phyloP scores from a whole-genome alignment of 768 basidiomycete species.

The Suillus plorans region DNA sequence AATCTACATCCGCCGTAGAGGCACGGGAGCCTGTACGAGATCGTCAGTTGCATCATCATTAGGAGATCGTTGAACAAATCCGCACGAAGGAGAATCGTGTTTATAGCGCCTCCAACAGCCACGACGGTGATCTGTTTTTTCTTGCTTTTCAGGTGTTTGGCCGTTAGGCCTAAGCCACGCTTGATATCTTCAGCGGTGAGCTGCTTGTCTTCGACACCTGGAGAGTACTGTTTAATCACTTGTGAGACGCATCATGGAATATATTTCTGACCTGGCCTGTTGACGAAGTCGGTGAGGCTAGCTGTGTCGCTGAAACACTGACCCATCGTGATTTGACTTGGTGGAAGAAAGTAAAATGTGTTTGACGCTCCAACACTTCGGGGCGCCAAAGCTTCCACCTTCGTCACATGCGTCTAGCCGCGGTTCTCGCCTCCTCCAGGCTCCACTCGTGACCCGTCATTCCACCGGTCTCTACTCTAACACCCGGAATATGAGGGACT shows the following conservation, averaged over 20 bases:
- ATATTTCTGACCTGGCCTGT: not conserved
- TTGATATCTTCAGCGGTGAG: not conserved
- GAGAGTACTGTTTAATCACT: not conserved
- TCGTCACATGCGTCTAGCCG: not conserved
- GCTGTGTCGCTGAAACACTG: not conserved
- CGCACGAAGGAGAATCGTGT: not conserved
- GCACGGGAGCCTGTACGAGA: not conserved
- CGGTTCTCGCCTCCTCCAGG: not conserved
- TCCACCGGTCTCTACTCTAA: not conserved
- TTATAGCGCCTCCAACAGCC: not conserved
- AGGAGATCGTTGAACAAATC: not conserved
- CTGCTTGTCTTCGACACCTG: not conserved
- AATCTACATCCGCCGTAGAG: not conserved
- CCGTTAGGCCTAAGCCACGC: not conserved
- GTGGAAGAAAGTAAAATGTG: not conserved
- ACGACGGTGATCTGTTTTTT: not conserved
- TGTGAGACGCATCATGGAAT: not conserved
- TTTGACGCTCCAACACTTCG: not conserved
- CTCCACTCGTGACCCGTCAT: not conserved
- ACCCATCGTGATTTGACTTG: not conserved
- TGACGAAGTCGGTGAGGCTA: not conserved
- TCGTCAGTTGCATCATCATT: not conserved
- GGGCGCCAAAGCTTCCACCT: not conserved
- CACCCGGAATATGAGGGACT: not conserved
- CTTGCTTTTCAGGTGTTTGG: not conserved